Conservation (phyloP, 345 rosid genomes). For the Brassica nigra region DNA sequence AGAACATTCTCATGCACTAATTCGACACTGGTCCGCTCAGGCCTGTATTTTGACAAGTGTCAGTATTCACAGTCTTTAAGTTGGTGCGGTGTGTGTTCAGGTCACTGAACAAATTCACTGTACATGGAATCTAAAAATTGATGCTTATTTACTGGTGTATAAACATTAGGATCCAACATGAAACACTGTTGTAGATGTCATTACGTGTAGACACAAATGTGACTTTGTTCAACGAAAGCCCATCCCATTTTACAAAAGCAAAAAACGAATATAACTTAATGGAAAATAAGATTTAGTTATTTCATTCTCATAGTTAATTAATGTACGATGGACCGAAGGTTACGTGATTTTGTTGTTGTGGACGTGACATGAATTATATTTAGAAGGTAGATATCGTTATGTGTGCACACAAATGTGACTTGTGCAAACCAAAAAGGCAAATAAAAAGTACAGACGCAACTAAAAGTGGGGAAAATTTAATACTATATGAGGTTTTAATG, state of each 20-base stretch:
- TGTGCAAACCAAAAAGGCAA: slow-evolving; percentile 8
- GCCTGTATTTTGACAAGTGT: slow-evolving; percentile 15
- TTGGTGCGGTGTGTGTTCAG: slow-evolving; percentile 19
- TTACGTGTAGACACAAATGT: slow-evolving; percentile 13
- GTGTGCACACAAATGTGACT: slow-evolving; percentile 22
- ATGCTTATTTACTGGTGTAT: slow-evolving; percentile 25
- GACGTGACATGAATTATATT: slow-evolving; percentile 18
- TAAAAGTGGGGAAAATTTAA: not conserved
- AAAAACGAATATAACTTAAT: too few relatives aligned
- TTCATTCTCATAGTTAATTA: not conserved
- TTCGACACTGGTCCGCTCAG: not conserved
- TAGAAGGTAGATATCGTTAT: slow-evolving; percentile 3
- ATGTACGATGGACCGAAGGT: not conserved
- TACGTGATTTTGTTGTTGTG: not conserved
- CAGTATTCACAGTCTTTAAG: slow-evolving; percentile 1
- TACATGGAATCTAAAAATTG: slow-evolving; percentile 1
- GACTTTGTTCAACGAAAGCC: not conserved
- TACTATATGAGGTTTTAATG: not conserved
- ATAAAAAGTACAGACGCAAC: slow-evolving; percentile 7
- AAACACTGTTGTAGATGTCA: not conserved
- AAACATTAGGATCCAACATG: not conserved
- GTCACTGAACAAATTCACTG: not conserved
- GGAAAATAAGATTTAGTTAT: not conserved
- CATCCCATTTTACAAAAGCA: not conserved
- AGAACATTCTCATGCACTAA: not conserved